A percentile compares a stretch with the other conserved stretches of the same genome.
These are phyloP conservation scores for Salisapilia sapeloensis DNA, from an alignment of 352 stramenopile genomes.

Conservation along the genomic window DNA sequence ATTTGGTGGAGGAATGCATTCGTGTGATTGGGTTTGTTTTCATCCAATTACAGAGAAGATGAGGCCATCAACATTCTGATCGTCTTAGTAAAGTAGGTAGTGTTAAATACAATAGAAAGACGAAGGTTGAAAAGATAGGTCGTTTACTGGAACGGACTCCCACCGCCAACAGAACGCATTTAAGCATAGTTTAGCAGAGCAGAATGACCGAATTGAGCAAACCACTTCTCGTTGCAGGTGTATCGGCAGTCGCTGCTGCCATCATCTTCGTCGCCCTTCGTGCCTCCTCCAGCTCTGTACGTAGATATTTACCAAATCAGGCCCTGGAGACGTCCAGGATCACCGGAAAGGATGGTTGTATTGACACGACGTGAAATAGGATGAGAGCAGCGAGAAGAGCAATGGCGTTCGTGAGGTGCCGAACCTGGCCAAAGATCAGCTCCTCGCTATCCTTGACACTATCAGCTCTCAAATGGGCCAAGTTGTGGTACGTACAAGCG, in stretches of 20 bases:
- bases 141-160: too few species aligned
- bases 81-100: too few species aligned
- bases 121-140: too few species aligned
- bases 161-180: too few species aligned
- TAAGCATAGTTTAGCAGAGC: too few species aligned
- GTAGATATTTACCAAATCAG: too few species aligned
- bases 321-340: neutral
- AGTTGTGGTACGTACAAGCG: conserved; percentile 42
- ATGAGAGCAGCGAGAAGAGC: conserved; percentile 18
- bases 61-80: too few species aligned
- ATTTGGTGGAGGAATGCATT: too few species aligned
- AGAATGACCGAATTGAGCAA: conserved; percentile 69
- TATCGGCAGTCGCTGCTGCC: conserved; percentile 37
- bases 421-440: conserved; percentile 76
- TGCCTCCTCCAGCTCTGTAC: neutral
- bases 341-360: conserved; percentile 1
- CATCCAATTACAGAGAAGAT: too few species aligned
- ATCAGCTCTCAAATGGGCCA: conserved; percentile 82
- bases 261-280: conserved; percentile 32
- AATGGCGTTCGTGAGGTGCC: conserved; percentile 56
- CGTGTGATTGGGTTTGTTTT: too few species aligned
- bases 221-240: conserved; percentile 53
- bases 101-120: too few species aligned
- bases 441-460: conserved; percentile 74
- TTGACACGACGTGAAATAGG: conserved; percentile 15